phyloP scores from a whole-genome alignment of 148 eudicot genomes.

The Arbutus unedo region DNA sequence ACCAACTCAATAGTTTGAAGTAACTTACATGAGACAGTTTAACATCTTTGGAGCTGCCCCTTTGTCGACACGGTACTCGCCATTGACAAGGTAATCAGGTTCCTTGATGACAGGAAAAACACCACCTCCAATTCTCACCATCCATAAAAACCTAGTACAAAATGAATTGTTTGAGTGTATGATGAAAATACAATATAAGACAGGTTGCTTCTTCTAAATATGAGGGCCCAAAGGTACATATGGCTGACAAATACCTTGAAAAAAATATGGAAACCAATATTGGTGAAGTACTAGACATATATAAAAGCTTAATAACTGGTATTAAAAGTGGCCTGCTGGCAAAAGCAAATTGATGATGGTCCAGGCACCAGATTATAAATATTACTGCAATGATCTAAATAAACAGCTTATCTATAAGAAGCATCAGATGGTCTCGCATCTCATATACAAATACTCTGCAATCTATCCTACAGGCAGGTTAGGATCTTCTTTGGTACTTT shows the following conservation, averaged over 20 bases:
- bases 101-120: constrained; percentile 97
- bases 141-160: constrained; percentile 83
- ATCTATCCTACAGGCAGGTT: neutral
- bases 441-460: neutral
- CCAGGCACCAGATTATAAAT: neutral
- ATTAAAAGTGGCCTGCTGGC: neutral
- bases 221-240: constrained; percentile 1
- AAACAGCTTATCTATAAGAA: neutral
- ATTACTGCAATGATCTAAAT: neutral
- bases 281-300: neutral
- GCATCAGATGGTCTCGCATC: constrained; percentile 8
- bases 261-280: neutral
- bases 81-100: constrained; percentile 97
- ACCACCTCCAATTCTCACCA: constrained; percentile 99
- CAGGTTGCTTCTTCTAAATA: neutral
- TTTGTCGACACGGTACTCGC: constrained; percentile 97
- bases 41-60: constrained; percentile 99
- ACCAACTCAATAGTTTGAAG: constrained; percentile 10
- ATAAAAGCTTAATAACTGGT: neutral
- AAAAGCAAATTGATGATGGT: neutral
- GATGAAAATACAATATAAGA: neutral
- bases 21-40: constrained; percentile 96
- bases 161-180: constrained; percentile 9
- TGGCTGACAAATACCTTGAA: neutral
- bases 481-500: neutral